Percentiles rank a stretch among this genome's conserved stretches.
Evolutionary conservation across 352 stramenopile species (phyloP).

Genomic region (Phytopythium delawarense): DNA sequence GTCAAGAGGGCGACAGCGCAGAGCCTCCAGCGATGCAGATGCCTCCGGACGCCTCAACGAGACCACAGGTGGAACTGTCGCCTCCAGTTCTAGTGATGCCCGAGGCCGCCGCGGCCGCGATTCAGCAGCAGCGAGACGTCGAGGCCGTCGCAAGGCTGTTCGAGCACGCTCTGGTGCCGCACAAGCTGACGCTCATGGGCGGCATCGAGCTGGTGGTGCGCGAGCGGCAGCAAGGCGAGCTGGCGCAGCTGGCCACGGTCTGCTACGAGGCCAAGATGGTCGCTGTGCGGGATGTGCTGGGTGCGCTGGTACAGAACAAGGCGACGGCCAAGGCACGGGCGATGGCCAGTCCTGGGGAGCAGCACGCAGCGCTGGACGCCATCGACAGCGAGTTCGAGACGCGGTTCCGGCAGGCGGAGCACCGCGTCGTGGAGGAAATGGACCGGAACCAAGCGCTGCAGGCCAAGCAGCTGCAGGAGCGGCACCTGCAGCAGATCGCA

Average conservation of each 20-base stretch:
- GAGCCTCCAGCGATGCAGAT: neutral
- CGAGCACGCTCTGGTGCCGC: constrained; percentile 35
- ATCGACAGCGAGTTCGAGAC: constrained; percentile 43
- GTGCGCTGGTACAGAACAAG: constrained; percentile 46
- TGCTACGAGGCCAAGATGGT: constrained; percentile 19
- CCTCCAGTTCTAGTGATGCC: neutral
- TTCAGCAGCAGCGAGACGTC: constrained; percentile 44
- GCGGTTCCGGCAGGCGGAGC: constrained; percentile 33
- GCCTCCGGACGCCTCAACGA: neutral
- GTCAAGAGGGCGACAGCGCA: constrained; percentile 3
- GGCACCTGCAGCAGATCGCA: constrained; percentile 41
- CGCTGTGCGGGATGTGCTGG: constrained; percentile 26
- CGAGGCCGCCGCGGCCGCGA: constrained; percentile 1
- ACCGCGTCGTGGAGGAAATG: constrained; percentile 16
- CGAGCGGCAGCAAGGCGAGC: constrained; percentile 49
- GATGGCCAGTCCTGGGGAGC: constrained; percentile 11
- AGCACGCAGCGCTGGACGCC: constrained; percentile 16
- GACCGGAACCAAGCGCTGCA: constrained; percentile 23
- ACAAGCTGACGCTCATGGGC: constrained; percentile 44
- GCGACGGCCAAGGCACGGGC: constrained; percentile 33
- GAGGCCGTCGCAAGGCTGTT: constrained; percentile 59
- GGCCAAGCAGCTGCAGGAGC: constrained; percentile 30
- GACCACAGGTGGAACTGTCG: neutral
- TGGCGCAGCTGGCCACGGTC: constrained; percentile 25
- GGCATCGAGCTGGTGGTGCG: constrained; percentile 56